Evolutionary conservation across 352 stramenopile genomes (phyloP).

Genomic region (Plasmopara muralis): DNA sequence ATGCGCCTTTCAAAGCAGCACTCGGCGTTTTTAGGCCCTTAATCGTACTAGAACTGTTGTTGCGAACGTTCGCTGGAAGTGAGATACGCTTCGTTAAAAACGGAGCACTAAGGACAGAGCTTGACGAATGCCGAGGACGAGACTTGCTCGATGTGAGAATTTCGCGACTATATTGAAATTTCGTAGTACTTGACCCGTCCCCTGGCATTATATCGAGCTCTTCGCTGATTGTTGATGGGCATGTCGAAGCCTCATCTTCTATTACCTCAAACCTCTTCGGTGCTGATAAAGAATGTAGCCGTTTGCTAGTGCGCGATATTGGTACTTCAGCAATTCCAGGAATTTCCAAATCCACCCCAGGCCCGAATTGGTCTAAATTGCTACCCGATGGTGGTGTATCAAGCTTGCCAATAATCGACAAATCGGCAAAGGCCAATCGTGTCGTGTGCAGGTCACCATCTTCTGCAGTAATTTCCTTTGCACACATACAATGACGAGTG

Average conservation of each 20-base stretch:
- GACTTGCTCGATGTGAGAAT: slow-evolving; percentile 52
- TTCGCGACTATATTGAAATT: slow-evolving; percentile 45
- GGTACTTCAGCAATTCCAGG: slow-evolving; percentile 3
- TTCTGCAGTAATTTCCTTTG: slow-evolving; percentile 11
- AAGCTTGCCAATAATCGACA: slow-evolving; percentile 6
- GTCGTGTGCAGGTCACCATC: slow-evolving; percentile 1
- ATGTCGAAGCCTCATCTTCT: slow-evolving; percentile 30
- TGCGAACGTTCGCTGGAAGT: slow-evolving; percentile 20
- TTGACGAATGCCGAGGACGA: slow-evolving; percentile 24
- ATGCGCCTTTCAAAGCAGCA: slow-evolving; percentile 8
- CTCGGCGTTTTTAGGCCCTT: slow-evolving; percentile 5
- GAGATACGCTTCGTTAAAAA: slow-evolving; percentile 21
- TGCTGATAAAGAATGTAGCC: slow-evolving; percentile 41
- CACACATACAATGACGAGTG: background rate
- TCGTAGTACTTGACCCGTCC: slow-evolving; percentile 6
- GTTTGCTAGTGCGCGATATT: slow-evolving; percentile 20
- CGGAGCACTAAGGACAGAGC: slow-evolving; percentile 2
- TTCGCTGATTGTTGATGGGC: slow-evolving; percentile 31
- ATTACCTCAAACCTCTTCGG: slow-evolving; percentile 24
- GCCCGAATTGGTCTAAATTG: slow-evolving; percentile 7
- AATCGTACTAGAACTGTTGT: background rate
- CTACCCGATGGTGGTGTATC: slow-evolving; percentile 3
- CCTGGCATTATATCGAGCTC: slow-evolving; percentile 34
- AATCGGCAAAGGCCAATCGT: slow-evolving; percentile 21
- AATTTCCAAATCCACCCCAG: slow-evolving; percentile 9